Evolutionary conservation across 2,329 filamentous ascomycete genomes (phyloP).

Genomic region (Phyllosticta citriasiana): DNA sequence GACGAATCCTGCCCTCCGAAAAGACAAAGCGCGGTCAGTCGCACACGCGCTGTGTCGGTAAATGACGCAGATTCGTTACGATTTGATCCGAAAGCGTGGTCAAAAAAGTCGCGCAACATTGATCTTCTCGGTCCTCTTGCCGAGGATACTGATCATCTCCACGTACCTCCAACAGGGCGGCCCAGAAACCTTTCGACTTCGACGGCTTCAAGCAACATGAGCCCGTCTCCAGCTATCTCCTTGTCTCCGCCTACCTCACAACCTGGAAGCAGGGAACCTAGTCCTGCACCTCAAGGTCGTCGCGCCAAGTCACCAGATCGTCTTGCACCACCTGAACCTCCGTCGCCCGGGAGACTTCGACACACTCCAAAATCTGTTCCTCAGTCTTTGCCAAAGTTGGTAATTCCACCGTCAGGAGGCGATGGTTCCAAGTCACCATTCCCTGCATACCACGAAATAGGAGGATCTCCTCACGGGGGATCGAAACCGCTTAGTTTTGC

Average conservation of each 20-base stretch:
- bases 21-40: constrained; percentile 20
- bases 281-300: constrained; percentile 17
- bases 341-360: background rate
- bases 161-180: background rate
- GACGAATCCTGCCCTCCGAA: constrained; percentile 12
- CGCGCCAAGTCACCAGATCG: constrained; percentile 18
- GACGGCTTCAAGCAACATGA: background rate
- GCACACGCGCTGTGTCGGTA: constrained; percentile 47
- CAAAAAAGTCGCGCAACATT: constrained; percentile 2
- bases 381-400: constrained; percentile 29
- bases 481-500: constrained; percentile 48
- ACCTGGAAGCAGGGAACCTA: constrained; percentile 19
- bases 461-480: constrained; percentile 29
- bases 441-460: constrained; percentile 53
- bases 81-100: constrained; percentile 30
- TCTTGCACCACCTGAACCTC: constrained; percentile 31
- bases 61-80: constrained; percentile 44
- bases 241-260: constrained; percentile 29
- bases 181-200: constrained; percentile 3
- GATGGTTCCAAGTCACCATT: constrained; percentile 49
- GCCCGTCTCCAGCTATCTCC: constrained; percentile 27
- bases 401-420: constrained; percentile 25
- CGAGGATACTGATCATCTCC: constrained; percentile 15
- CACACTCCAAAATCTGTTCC: constrained; percentile 12
- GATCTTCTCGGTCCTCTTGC: constrained; percentile 26